These are phyloP conservation scores for Magnolia kwangsiensis DNA, from an alignment of 164 flowering plant species.

Conservation along the genomic window DNA sequence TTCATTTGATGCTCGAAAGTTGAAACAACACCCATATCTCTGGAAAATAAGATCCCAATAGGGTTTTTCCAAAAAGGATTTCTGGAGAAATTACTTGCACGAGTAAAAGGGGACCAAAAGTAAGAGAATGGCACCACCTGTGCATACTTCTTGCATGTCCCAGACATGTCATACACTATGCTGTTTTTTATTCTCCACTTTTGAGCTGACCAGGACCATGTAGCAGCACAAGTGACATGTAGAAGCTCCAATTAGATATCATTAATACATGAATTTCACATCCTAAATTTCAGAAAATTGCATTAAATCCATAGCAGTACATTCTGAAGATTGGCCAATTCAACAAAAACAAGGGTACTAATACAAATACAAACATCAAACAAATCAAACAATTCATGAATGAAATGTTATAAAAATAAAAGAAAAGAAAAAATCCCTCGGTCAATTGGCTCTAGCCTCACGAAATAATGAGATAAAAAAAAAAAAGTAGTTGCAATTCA, in stretches of 20 bases:
- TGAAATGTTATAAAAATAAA: no score
- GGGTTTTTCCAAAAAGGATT: no score
- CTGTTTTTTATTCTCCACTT: background rate
- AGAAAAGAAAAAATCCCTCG: no score
- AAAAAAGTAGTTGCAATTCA: background rate
- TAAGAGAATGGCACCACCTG: background rate
- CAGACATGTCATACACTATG: background rate
- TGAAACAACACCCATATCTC: no score
- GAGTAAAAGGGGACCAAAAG: background rate
- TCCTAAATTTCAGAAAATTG: background rate
- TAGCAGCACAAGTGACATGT: background rate
- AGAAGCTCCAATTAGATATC: background rate
- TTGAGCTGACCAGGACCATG: background rate
- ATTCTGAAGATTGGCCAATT: background rate
- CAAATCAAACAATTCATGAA: no score
- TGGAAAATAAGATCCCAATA: no score
- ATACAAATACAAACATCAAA: background rate
- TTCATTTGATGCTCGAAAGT: no score
- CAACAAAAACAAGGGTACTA: slow-evolving; percentile 1
- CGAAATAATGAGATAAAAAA: background rate
- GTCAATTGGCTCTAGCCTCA: no score
- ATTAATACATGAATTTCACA: background rate
- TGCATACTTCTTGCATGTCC: background rate
- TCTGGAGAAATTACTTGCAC: background rate
- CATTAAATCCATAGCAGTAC: background rate